Base-by-base conservation (phyloP, 2,329 filamentous ascomycete genomes). In the Penicillium sp. region DNA sequence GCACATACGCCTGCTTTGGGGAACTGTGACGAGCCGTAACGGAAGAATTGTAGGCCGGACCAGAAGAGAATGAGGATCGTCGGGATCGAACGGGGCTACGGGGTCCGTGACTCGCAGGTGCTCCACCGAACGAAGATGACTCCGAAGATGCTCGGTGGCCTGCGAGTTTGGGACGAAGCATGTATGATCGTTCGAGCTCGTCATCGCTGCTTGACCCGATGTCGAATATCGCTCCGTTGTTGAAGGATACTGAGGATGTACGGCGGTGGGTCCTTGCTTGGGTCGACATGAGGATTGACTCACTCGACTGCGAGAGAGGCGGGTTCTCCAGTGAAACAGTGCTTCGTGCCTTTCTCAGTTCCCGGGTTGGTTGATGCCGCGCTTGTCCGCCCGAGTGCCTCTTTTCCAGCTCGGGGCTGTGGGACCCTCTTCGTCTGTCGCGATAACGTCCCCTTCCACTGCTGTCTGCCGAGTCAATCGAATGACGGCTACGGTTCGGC, bases 381-480 rank as follows among this genome's bases (percentile, higher is more conserved):
- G 59, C 56, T n/a, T 61, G 47, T 19, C 55, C 49, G 55, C 53
- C 53, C 41, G 50, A 51, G 29, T 53, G 61, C 49, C 60, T 65
- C 50, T 47, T 63, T 51, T 73, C 69, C 1, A 69, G 27, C 39
- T 74, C 71, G 27, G 70, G 69, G 19, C 68, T 69, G 41, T 71
- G 69, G 0, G 73, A 76, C 44, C 71, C 70, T 45, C 72, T 60
- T 25, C 68, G 65, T 27, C 66, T 64, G 29, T 27, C 13, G 8
- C 55, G 58, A 43, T 66, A 48, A 4, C 64, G 63, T 21, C 66
- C 66, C 31, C 65, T 61, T 21, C 59, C 63, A 7, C 49, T 68
- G 33, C 62, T 68, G n/a, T 70, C 69, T n/a, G 60, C 43, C 5
- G 67, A 64, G 7, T 63, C 62, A 17, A 54, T 49, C 2, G 63